Conservation (phyloP, 2,329 filamentous ascomycete species). For the Pezicula neosporulosa region DNA sequence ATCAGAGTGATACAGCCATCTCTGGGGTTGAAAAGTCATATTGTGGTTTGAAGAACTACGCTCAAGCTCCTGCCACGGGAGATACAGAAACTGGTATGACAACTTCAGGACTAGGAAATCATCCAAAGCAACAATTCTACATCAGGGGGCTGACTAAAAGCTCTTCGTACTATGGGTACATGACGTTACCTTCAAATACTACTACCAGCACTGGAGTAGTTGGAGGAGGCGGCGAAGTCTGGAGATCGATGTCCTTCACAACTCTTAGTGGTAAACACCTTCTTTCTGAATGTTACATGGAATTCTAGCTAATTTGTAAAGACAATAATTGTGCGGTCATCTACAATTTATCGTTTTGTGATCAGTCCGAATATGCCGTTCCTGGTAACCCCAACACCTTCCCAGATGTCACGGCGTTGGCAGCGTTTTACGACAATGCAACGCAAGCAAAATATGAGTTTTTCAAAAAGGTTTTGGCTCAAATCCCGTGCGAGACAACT, state of each 20-base stretch:
- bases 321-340: slow-evolving; percentile 83
- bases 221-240: slow-evolving; percentile 75
- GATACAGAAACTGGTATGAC: slow-evolving; percentile 62
- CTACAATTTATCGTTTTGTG: slow-evolving; percentile 84
- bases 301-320: slow-evolving; percentile 23
- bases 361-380: slow-evolving; percentile 85
- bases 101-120: slow-evolving; percentile 58
- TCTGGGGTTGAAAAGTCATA: slow-evolving; percentile 74
- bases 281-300: background rate
- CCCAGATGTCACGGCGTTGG: slow-evolving; percentile 58
- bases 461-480: slow-evolving; percentile 78
- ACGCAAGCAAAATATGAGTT: slow-evolving; percentile 67
- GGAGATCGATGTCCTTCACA: slow-evolving; percentile 65
- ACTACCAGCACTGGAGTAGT: slow-evolving; percentile 49
- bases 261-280: slow-evolving; percentile 68
- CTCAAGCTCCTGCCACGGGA: slow-evolving; percentile 56
- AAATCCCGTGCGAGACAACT: slow-evolving; percentile 79
- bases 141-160: slow-evolving; percentile 70
- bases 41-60: slow-evolving; percentile 70
- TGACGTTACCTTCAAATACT: slow-evolving; percentile 61
- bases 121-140: slow-evolving; percentile 86
- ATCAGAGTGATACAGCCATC: slow-evolving; percentile 54
- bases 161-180: slow-evolving; percentile 67
- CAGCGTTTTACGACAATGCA: slow-evolving; percentile 73
- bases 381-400: slow-evolving; percentile 70